These are phyloP conservation scores for Apiospora sp. DNA, from an alignment of 2,329 filamentous ascomycete genomes.

Conservation along the genomic window DNA sequence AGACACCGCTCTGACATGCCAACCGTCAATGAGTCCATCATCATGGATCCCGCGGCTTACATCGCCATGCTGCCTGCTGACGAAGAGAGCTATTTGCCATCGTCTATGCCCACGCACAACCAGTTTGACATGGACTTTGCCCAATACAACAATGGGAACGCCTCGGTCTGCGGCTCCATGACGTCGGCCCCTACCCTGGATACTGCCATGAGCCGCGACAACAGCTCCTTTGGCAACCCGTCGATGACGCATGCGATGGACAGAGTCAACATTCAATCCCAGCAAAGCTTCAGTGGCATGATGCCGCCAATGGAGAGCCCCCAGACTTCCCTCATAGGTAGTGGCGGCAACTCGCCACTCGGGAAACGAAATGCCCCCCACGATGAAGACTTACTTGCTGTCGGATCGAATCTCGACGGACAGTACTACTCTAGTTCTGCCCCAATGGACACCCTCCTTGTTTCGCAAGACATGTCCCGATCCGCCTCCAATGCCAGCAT, in stretches of 20 bases:
- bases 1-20: constrained; percentile 40
- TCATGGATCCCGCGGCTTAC: constrained; percentile 50
- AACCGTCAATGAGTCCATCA: constrained; percentile 46
- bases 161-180: constrained; percentile 46
- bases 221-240: constrained; percentile 43
- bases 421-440: constrained; percentile 43
- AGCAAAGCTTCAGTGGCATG: constrained; percentile 37
- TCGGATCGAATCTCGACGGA: constrained; percentile 47
- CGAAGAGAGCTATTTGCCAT: background rate
- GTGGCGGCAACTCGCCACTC: constrained; percentile 37
- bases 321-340: constrained; percentile 33
- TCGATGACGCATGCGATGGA: constrained; percentile 40
- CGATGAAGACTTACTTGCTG: constrained; percentile 42
- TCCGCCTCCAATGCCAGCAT: constrained; percentile 55
- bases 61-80: constrained; percentile 39
- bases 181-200: constrained; percentile 44
- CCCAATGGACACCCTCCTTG: constrained; percentile 41
- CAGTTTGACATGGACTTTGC: constrained; percentile 31
- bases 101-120: background rate
- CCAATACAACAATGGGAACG: constrained; percentile 36
- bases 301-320: constrained; percentile 35
- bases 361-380: constrained; percentile 37
- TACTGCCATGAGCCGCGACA: constrained; percentile 43
- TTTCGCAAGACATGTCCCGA: constrained; percentile 54
- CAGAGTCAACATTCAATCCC: constrained; percentile 45